Base-by-base conservation (phyloP, 306 rosid species). In the Datisca glomerata region DNA sequence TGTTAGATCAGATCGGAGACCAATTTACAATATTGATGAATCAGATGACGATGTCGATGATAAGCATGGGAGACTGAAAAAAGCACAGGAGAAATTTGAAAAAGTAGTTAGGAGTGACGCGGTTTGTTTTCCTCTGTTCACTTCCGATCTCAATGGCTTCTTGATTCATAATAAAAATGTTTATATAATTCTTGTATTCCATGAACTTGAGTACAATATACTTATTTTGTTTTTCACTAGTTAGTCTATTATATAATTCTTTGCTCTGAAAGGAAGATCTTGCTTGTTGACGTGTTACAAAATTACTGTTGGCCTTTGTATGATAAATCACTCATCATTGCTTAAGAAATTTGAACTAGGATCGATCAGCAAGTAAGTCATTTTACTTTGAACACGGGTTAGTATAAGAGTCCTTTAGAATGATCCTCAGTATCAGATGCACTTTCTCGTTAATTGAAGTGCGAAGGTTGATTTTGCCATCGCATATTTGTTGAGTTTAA, bases 1-100 rank as follows among this genome's bases (percentile, higher is more conserved):
- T 3, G 93, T 70, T 62, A 70, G 98, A 65, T 80, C 98, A 20
- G 98, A 84, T 34, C 95, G 98, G 50, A 75, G 67, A 60, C 96
- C 98, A 16, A 25, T 80, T 46, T 91, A 84, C 61, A 78, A 89
- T 55, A 46, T 91, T 6, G 98, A 91, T 4, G 96, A 91, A 18
- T 91, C 96, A 21, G 98, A 89, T 21, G 98, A 91, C 5, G 98
- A 91, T 27, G 75, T 71, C 31, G 98, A 91, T 49, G 51, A 68
- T 56, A 53, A 76, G 47, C 74, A 64, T 31, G 74, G 76, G 47
- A 80, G 64, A 45, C 63, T 70, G 7, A 89, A 77, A 58, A 39
- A 66, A 19, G 13, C 58, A 18, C 69, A 63, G 63, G 93, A 89
- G 38, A 79, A 33, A 24, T 66, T 80, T 21, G 96, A 80, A 67